phyloP scores from a whole-genome alignment of 768 basidiomycete genomes.

The Imleria badia region DNA sequence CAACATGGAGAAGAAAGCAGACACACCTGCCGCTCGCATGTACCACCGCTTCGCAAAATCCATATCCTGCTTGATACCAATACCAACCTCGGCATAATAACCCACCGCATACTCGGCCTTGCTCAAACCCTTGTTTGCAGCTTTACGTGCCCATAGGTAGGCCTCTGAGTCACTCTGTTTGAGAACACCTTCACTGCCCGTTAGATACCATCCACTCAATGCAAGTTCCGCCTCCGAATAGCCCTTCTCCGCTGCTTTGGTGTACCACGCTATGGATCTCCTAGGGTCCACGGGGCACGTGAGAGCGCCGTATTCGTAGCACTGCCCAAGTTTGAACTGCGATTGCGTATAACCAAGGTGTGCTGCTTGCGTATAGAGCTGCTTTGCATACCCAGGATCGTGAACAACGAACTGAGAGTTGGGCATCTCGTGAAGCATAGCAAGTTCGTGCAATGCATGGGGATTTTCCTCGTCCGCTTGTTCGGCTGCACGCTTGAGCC shows the following conservation, averaged over 20 bases:
- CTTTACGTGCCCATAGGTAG: conserved; percentile 96
- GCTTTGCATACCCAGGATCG: conserved; percentile 81
- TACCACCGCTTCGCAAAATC: conserved; percentile 99
- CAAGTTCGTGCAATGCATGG: conserved; percentile 96
- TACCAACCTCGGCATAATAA: conserved; percentile 97
- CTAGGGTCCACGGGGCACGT: conserved; percentile 91
- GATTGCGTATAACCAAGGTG: conserved; percentile 92
- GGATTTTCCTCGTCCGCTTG: conserved; percentile 99
- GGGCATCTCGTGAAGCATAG: conserved; percentile 74
- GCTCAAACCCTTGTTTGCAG: conserved; percentile 93
- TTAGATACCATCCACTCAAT: conserved; percentile 97
- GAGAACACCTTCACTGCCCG: conserved; percentile 90
- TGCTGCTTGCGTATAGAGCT: conserved; percentile 85
- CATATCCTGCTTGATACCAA: conserved; percentile 93
- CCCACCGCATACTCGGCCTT: conserved; percentile 99
- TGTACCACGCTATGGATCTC: conserved; percentile 97
- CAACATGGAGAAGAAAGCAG: neutral
- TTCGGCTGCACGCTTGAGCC: conserved; percentile 92
- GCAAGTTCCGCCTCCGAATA: conserved; percentile 94
- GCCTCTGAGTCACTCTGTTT: conserved; percentile 99
- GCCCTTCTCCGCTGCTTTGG: conserved; percentile 96
- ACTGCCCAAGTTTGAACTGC: conserved; percentile 94
- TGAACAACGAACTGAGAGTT: conserved; percentile 66
- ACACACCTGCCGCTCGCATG: conserved; percentile 95
- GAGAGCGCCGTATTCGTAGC: conserved; percentile 89